Evolutionary conservation across 345 rosid species (phyloP).

Genomic region (Murraya paniculata): DNA sequence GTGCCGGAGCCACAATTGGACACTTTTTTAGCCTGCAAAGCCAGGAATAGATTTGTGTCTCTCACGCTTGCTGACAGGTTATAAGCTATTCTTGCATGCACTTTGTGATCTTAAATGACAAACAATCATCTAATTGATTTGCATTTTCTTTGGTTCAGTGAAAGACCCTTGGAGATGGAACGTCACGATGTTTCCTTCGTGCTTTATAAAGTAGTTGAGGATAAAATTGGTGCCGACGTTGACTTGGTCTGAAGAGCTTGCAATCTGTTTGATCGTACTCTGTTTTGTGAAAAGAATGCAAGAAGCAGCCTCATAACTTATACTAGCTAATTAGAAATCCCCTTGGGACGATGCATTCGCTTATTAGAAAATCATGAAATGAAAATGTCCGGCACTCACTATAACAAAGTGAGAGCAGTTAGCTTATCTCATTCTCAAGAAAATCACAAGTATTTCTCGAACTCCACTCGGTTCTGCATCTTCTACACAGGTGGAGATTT

Average conservation of each 20-base stretch:
- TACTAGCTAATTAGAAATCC: not conserved
- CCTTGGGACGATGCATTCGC: not conserved
- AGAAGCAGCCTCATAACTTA: not conserved
- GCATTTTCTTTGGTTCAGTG: conserved; percentile 25
- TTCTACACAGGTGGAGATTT: not conserved
- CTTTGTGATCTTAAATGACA: not conserved
- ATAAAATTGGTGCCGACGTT: conserved; percentile 20
- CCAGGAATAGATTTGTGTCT: conserved; percentile 42
- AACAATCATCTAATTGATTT: not conserved
- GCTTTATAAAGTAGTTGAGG: conserved; percentile 24
- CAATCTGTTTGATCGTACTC: not conserved
- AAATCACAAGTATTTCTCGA: not conserved
- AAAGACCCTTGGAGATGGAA: conserved; percentile 34
- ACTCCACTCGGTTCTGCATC: not conserved
- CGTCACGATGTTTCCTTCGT: conserved; percentile 29
- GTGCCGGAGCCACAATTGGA: conserved; percentile 68
- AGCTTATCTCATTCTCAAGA: too few species aligned
- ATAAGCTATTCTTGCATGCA: not conserved
- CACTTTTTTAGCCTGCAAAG: conserved; percentile 68
- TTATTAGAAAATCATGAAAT: not conserved
- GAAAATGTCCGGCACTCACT: not conserved
- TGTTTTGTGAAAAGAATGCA: too few species aligned
- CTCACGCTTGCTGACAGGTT: conserved; percentile 39
- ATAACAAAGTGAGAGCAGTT: too few species aligned
- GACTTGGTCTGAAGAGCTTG: conserved; percentile 25